Evolutionary conservation across 208 protist genomes (phyloP).

Genomic region (Wallacemonas rigidus): DNA sequence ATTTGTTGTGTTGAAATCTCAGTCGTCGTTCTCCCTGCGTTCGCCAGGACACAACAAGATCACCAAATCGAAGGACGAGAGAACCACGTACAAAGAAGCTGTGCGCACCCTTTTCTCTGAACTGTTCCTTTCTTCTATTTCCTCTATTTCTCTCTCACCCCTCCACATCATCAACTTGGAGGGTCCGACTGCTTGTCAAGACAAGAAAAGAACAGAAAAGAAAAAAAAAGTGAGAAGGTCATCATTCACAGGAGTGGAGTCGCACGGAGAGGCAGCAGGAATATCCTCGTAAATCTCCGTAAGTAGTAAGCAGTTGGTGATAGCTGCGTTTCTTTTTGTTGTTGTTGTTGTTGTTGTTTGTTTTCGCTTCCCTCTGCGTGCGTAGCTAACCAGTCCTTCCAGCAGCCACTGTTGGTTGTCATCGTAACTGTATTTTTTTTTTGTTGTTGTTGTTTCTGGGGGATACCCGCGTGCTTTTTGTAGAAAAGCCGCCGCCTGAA

Average conservation of each 20-base stretch:
- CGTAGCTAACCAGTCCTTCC: too few species aligned
- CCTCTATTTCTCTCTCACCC: slow-evolving; percentile 10
- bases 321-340: slow-evolving; percentile 2
- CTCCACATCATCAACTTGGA: not conserved
- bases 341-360: not conserved
- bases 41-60: too few species aligned
- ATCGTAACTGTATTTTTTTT: not conserved
- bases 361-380: not conserved
- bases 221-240: not conserved
- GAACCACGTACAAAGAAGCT: too few species aligned
- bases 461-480: too few species aligned
- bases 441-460: not conserved
- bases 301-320: not conserved
- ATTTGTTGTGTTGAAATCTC: too few species aligned
- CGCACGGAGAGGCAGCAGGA: not conserved
- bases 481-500: too few species aligned
- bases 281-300: not conserved
- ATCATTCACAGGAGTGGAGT: slow-evolving; percentile 4
- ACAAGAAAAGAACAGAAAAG: slow-evolving; percentile 5
- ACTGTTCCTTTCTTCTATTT: not conserved
- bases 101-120: too few species aligned
- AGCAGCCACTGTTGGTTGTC: not conserved
- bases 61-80: too few species aligned
- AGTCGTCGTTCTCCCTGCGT: too few species aligned
- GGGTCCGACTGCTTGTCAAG: not conserved